Conservation (phyloP, 164 flowering plant species). For the Sextonia rubra region DNA sequence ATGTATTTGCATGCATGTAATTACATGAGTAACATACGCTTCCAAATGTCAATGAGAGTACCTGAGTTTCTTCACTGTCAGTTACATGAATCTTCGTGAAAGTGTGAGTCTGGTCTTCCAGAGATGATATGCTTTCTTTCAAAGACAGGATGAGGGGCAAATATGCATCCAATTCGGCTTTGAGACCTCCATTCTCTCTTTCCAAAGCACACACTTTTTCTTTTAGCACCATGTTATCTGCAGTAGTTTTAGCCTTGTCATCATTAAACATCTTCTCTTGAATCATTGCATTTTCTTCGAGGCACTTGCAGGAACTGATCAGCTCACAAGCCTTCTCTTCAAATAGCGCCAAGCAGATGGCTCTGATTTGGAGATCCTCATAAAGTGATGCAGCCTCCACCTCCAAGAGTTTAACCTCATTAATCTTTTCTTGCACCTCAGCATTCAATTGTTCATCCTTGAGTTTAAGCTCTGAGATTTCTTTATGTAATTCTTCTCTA, state of each 20-base stretch:
- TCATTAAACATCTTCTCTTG: conserved; percentile 6
- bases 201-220: conserved; percentile 44
- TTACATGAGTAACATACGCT: not conserved
- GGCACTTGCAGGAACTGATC: conserved; percentile 41
- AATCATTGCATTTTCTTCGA: conserved; percentile 22
- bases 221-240: conserved; percentile 48
- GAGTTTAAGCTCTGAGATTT: conserved; percentile 37
- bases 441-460: conserved; percentile 46
- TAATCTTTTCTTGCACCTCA: conserved; percentile 46
- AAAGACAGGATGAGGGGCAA: conserved; percentile 48
- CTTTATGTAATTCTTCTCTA: conserved; percentile 35
- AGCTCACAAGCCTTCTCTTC: conserved; percentile 65
- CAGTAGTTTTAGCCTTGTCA: conserved; percentile 33
- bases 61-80: conserved; percentile 30
- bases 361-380: conserved; percentile 44
- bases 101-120: conserved; percentile 45
- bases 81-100: conserved; percentile 22
- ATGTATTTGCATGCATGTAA: not conserved
- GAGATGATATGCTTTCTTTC: conserved; percentile 44
- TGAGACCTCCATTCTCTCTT: conserved; percentile 47
- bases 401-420: conserved; percentile 66
- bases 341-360: conserved; percentile 31
- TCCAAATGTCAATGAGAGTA: conserved; percentile 16
- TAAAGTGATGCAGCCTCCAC: conserved; percentile 66
- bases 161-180: conserved; percentile 48